Evolutionary conservation across 73 alveolate genomes (phyloP).

Genomic region (Blepharisma stoltei): DNA sequence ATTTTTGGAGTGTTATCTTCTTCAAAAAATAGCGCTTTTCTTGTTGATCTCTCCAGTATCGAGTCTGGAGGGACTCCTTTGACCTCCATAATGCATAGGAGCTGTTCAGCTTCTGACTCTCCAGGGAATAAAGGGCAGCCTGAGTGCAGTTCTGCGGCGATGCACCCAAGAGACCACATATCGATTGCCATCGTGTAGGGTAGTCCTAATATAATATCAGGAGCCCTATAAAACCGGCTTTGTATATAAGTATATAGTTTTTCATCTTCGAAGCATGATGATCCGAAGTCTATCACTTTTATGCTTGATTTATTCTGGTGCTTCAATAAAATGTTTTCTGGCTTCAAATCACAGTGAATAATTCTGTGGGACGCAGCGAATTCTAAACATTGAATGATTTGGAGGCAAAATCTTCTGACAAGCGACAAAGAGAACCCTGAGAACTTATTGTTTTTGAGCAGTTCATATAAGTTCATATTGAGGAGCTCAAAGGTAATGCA

Average conservation of each 20-base stretch:
- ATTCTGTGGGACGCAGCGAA: conserved; percentile 57
- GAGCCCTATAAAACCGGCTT: conserved; percentile 80
- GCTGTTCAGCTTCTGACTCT: conserved; percentile 62
- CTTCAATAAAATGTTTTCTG: conserved; percentile 83
- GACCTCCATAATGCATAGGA: conserved; percentile 65
- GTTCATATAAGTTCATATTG: conserved; percentile 72
- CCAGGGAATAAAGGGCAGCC: conserved; percentile 79
- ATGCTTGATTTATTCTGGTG: conserved; percentile 57
- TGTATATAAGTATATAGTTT: conserved; percentile 38
- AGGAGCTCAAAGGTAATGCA: conserved; percentile 78
- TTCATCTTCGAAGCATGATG: conserved; percentile 34
- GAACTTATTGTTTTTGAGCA: conserved; percentile 67
- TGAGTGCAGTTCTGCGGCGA: conserved; percentile 56
- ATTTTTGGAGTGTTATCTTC: conserved; percentile 36
- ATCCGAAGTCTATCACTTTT: conserved; percentile 88
- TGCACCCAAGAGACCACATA: conserved; percentile 89
- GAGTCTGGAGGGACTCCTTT: conserved; percentile 54
- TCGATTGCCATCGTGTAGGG: conserved; percentile 76
- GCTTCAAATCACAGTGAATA: conserved; percentile 92
- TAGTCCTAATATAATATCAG: conserved; percentile 85
- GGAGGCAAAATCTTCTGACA: conserved; percentile 77
- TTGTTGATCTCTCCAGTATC: conserved; percentile 19
- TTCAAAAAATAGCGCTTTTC: conserved; percentile 36
- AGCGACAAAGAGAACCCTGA: conserved; percentile 63
- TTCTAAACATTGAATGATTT: conserved; percentile 67